Base-by-base conservation (phyloP, 257 asterid species). In the Solanum chaucha region DNA sequence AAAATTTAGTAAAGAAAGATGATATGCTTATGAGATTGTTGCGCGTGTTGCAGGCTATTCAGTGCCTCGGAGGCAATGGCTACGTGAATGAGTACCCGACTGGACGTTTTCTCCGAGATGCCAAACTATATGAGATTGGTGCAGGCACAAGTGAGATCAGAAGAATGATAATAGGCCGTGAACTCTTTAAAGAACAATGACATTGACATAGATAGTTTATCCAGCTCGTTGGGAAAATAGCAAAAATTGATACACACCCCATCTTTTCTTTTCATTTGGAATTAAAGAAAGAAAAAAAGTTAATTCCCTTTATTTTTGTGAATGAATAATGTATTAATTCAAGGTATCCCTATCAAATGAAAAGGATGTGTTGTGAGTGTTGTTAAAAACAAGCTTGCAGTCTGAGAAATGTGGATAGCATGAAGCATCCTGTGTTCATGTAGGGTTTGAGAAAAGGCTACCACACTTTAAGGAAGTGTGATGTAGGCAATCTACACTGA, bases 81-180 rank as follows among this genome's bases (percentile, higher is more conserved):
- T 97, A 96, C 59, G 96, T 97, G 67, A 97, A 97, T 32, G 99
- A 97, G 86, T 97, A 97, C 87, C 93, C 97, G 8, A 95, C 99
- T 0, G 99, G 99, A n/a, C 98, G 99, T 14, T 93, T 94, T 85
- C 98, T 96, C 35, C 93, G 99, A 80, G 99, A 96, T 87, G 98
- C 99, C 65, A 96, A 97, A 90, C 84, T 97, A 74, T 97, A 95
- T 83, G 99, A 97, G 92, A 96, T 97, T 61, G 99, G 99, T 17
- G 99, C 99, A 26, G 99, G 99, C 88, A 97, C 99, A 13, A 97
- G 99, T 85, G 99, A 97, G 91, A 95, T 97, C 35, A 92, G 99
- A 91, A 90, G 99, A 90, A 87, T 94, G 92, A 92, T 97, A 70
- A 95, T 97, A 40, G 99, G 99, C 9, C 97, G 98, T 5, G 94